Base-by-base conservation (phyloP, 1,139 yeast genomes). In the Magnusiomyces tetraspermus region DNA sequence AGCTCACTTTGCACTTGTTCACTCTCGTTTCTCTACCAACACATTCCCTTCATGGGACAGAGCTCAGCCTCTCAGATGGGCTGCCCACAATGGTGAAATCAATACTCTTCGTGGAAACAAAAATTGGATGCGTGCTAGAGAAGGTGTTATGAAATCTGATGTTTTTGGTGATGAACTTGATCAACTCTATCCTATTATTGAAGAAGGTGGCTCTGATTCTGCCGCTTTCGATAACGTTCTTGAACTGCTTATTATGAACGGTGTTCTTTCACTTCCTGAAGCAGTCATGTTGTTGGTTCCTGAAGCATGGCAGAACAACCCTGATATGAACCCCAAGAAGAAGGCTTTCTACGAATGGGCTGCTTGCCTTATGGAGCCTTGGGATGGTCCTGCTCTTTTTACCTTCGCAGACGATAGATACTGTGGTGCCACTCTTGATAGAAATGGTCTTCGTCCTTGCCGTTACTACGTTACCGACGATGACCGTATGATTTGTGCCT, bases 31-130 rank as follows among this genome's bases (percentile, higher is more conserved):
- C 77, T 89, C 97, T 53, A 92, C 98, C 50, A 92, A 92, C 72
- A 92, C 98, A 49, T 92, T 92, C 80, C 98, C 98, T 49, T 86
- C 96, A 23, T 92, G 98, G 98, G 98, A 92, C 72, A 82, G 98
- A 72, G 98, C 98, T 40, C 98, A 92, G 72, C 98, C 98, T 50
- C 78, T 90, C 64, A 79, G 98, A 70, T 85, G 94, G 84, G 90
- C 96, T 41, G 98, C 98, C 46, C 98, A 92, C 74, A 92, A 92
- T 70, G 98, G 98, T 76, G 98, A 92, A 73, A 92, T 92, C 70
- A 92, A 92, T 72, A 90, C 98, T 46, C 76, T 92, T 67, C 80
- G 97, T 70, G 98, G 98, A 63, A 92, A 92, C 78, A 92, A 89
- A 72, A 92, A 92, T 71, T 92, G 97, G 97, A 90, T 92, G 97